A percentile compares a stretch with the other conserved stretches of the same genome.
phyloP scores from a whole-genome alignment of 2,329 filamentous ascomycete species.

The Monilinia aucupariae region DNA sequence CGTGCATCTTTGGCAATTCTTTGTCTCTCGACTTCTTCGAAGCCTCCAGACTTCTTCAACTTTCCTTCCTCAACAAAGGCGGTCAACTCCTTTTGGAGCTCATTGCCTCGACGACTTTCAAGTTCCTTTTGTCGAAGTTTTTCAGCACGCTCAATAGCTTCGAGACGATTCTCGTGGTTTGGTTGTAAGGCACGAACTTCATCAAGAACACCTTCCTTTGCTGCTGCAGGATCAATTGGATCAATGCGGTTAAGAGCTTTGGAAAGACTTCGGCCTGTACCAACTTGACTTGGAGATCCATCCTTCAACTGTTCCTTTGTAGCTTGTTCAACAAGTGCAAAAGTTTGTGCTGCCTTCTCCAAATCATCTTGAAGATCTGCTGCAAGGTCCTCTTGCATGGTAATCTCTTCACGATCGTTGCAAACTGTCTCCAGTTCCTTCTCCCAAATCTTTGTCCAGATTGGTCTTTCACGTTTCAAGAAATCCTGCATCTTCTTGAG shows the following conservation, averaged over 20 bases:
- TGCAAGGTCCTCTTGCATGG: constrained; percentile 91
- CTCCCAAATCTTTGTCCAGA: constrained; percentile 99
- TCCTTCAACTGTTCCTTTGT: constrained; percentile 96
- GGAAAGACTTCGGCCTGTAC: constrained; percentile 51
- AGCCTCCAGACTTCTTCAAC: constrained; percentile 91
- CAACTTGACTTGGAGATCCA: constrained; percentile 47
- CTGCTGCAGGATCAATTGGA: constrained; percentile 64
- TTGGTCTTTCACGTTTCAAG: constrained; percentile 83
- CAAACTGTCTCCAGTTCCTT: constrained; percentile 94
- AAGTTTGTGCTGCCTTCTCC: constrained; percentile 89
- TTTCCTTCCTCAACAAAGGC: constrained; percentile 84
- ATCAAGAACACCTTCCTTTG: constrained; percentile 85
- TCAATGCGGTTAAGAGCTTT: constrained; percentile 49
- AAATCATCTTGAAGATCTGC: constrained; percentile 90
- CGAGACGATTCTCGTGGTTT: constrained; percentile 87
- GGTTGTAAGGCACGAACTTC: constrained; percentile 91
- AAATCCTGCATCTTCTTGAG: constrained; percentile 93
- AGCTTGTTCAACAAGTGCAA: constrained; percentile 91
- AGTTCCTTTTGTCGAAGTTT: constrained; percentile 86
- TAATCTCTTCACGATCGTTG: constrained; percentile 89
- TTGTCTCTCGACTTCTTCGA: constrained; percentile 86
- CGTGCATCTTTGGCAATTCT: constrained; percentile 81
- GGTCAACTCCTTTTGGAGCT: constrained; percentile 77
- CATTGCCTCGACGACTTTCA: constrained; percentile 61
- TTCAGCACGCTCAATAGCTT: constrained; percentile 96